Base-by-base conservation (phyloP, 768 basidiomycete genomes). In the Macrolepiota albuminosa region DNA sequence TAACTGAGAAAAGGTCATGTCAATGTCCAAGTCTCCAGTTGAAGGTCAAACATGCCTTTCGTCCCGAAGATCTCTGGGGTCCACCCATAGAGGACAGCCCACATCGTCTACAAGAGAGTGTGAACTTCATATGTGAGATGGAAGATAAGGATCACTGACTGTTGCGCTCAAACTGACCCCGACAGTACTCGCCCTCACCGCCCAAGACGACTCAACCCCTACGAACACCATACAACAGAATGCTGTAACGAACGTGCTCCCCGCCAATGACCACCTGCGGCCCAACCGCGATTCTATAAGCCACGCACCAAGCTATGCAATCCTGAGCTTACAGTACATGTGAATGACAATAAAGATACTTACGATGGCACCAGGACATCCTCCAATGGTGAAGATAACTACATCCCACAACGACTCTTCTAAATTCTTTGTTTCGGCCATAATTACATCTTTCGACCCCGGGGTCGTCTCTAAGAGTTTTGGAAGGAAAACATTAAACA, bases 401-500 rank as follows among this genome's bases (percentile, higher is more conserved):
- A 93, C 87, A 66, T 95, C 92, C 87, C 89, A 89, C 40, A 95
- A 66, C 47, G 84, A 88, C 58, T 81, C 83, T 64, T 83, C 80
- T 16, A 87, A 69, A 1, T 81, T 77, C 66, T 83, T 82, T 1
- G 77, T 68, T 13, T 68, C 63, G 6, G 54, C 59, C 5, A 61
- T 60, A 2, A 62, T 61, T 54, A 60, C 57, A 29, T 26, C 67
- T n/a, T 53, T 63, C 4, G 63, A 33, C 11, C 21, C 83, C 76
- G 31, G 80, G 78, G 73, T 94, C 91, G 82, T 81, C 73, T 96
- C 94, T 40, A 96, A 74, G 11, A 95, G 75, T 67, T 92, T 95
- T 0, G 94, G 94, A 21, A 95, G 80, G 68, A 84, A 96, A 31
- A 94, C 91, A 68, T 95, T 96, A 73, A 96, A 95, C 87, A 96